These are phyloP conservation scores for Musa beccarii DNA, from an alignment of 176 grass and related monocot genomes.

Conservation along the genomic window DNA sequence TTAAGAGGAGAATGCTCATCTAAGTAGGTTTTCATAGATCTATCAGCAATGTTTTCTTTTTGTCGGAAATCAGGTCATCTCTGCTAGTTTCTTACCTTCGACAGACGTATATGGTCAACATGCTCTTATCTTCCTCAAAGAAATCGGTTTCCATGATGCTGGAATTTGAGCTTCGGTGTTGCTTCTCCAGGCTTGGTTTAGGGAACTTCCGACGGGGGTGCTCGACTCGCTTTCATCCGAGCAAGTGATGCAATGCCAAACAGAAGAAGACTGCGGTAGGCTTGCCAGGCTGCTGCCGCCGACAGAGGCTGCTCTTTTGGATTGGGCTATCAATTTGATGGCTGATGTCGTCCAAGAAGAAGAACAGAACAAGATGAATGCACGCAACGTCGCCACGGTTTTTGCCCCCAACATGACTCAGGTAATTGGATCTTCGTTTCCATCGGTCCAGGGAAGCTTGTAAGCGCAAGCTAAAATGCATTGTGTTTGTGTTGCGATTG, in stretches of 20 bases:
- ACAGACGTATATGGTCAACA: neutral
- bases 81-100: neutral
- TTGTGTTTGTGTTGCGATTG: neutral
- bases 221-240: conserved; percentile 57
- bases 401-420: conserved; percentile 96
- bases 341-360: conserved; percentile 69
- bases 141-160: neutral
- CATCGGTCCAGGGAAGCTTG: neutral
- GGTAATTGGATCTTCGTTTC: conserved; percentile 24
- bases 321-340: conserved; percentile 90
- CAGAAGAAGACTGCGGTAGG: conserved; percentile 40
- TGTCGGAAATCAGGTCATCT: neutral
- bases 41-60: neutral
- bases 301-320: conserved; percentile 55
- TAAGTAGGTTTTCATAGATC: neutral
- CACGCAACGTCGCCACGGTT: conserved; percentile 80
- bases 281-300: conserved; percentile 29
- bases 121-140: neutral
- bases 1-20: neutral
- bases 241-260: conserved; percentile 55
- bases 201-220: conserved; percentile 64
- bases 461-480: neutral
- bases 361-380: conserved; percentile 65
- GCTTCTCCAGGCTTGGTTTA: conserved; percentile 61
- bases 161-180: neutral